Evolutionary conservation across 139 green algal genomes (phyloP).

Genomic region (Coccomyxa sp.): DNA sequence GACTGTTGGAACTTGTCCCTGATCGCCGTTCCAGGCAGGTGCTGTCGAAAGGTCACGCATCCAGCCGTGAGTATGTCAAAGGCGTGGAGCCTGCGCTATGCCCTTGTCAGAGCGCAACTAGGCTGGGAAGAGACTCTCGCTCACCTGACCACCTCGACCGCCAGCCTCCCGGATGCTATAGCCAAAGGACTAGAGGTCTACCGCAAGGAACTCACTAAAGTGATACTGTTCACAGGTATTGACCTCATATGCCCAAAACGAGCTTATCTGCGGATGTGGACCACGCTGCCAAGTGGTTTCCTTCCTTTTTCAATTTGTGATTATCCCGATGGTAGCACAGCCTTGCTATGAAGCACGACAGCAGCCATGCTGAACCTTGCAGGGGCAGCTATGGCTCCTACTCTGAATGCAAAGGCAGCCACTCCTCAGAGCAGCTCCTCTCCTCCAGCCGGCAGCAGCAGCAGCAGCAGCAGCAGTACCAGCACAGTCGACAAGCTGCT

Average conservation of each 20-base stretch:
- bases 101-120: not conserved
- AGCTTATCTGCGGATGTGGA: not conserved
- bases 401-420: conserved; percentile 38
- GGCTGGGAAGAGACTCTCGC: conserved; percentile 5
- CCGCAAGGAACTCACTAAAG: conserved; percentile 28
- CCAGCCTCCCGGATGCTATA: conserved; percentile 10
- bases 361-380: not conserved
- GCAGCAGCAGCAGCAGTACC: not conserved
- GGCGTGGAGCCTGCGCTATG: conserved; percentile 15
- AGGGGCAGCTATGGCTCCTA: conserved; percentile 52
- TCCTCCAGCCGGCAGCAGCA: no score
- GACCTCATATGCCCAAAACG: no score
- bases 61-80: conserved; percentile 8
- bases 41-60: not conserved
- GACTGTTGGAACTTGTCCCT: no score
- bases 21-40: not conserved
- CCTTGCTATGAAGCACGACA: not conserved
- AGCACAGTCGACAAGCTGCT: conserved; percentile 50
- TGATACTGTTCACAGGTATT: conserved; percentile 19
- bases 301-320: not conserved
- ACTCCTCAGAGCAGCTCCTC: no score
- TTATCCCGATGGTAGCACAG: not conserved
- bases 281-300: not conserved
- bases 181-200: conserved; percentile 34
- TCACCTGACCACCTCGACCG: conserved; percentile 1